Conservation (phyloP, 768 basidiomycete species). For the Phlegmacium glaucopus region DNA sequence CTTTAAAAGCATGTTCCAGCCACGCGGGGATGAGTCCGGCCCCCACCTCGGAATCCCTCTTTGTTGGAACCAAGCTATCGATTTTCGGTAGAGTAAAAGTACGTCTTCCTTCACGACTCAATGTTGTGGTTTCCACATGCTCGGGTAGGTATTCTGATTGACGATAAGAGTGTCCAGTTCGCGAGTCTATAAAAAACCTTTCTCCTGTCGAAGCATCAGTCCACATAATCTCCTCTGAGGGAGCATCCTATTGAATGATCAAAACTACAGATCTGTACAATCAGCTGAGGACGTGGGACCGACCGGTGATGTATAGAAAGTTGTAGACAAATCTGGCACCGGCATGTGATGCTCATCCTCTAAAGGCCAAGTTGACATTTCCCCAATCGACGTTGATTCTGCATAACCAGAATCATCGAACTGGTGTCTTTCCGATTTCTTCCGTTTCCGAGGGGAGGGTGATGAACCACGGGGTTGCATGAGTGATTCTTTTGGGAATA, state of each 20-base stretch:
- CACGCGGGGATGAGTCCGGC: conserved; percentile 48
- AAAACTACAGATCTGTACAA: conserved; percentile 5
- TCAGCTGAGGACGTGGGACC: conserved; percentile 7
- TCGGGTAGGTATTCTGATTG: conserved; percentile 14
- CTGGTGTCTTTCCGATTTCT: conserved; percentile 29
- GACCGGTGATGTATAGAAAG: conserved; percentile 19
- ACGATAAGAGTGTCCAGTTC: conserved; percentile 65
- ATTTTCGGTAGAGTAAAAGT: conserved; percentile 22
- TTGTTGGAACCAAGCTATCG: conserved; percentile 13
- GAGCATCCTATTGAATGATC: conserved; percentile 17
- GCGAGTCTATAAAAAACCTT: conserved; percentile 56
- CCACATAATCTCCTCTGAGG: conserved; percentile 45
- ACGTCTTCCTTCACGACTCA: conserved; percentile 16
- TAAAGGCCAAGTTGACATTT: conserved; percentile 13
- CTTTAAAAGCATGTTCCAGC: conserved; percentile 61
- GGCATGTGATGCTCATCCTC: conserved; percentile 11
- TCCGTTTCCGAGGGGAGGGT: conserved; percentile 49
- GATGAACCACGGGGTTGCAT: conserved; percentile 16
- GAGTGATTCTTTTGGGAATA: conserved; percentile 18
- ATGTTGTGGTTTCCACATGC: conserved; percentile 3
- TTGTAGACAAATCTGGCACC: conserved; percentile 7
- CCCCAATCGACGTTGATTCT: conserved; percentile 22
- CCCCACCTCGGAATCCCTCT: conserved; percentile 3
- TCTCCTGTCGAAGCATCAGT: conserved; percentile 60
- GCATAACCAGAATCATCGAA: conserved; percentile 33